Base-by-base conservation (phyloP, 495 filamentous ascomycete species). In the Chlorociboria aeruginascens region DNA sequence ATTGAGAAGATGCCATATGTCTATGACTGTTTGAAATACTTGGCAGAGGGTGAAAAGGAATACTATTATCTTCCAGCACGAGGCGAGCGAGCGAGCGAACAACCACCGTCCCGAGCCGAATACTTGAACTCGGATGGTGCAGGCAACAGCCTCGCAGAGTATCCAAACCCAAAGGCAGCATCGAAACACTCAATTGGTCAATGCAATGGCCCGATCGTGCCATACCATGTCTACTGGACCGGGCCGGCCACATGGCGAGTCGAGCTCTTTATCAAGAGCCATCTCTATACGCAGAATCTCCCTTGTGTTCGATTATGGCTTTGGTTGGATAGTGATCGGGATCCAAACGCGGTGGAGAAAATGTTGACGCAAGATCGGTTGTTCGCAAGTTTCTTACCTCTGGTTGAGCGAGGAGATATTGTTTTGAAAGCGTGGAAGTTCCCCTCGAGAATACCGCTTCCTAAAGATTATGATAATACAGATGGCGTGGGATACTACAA, bases 191-290 rank as follows among this genome's bases (percentile, higher is more conserved):
- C 54, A 6, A 58, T 66, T 29, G 74, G 70, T 3, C 57, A 66
- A 33, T 78, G 74, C 52, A 58, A 69, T 35, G 74, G 74, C 13
- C 70, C 74, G n/a, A 68, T 76, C 40, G 66, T 75, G 25, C 69
- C 70, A 12, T 77, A 69, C 42, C 74, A 78, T 45, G 69, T 69
- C 0, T 78, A 77, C 66, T 78, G 74, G 74, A 75, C 72, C 12
- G 74, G 74, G 3, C 68, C 70, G 7, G 70, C 74, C 9, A 76
- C 72, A 2, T 78, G 74, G 74, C 62, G 74, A 14, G 69, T 77
- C 34, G 74, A 78, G 42, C 53, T 76, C 10, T 78, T 78, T 53
- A 57, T 77, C 59, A 78, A 78, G 59, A 66, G 64, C 29, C 73
- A 77, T 53, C 62, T 78, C 1, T 71, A 78, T 57, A 77, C 73